Evolutionary conservation across 2,329 filamentous ascomycete species (phyloP).

Genomic region (Aschersonia sp.): DNA sequence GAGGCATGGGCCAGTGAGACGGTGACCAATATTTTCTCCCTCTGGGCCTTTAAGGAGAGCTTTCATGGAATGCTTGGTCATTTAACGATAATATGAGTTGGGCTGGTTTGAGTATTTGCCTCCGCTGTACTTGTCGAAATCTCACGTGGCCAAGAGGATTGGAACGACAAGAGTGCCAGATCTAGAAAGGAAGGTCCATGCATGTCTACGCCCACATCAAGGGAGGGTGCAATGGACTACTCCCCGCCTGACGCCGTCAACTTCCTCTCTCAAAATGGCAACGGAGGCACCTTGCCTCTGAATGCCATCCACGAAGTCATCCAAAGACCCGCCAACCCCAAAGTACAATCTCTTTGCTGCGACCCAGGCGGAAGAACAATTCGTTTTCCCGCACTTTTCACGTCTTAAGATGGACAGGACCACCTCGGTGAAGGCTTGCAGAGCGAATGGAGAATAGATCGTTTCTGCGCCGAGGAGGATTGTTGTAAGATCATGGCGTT

Average conservation of each 20-base stretch:
- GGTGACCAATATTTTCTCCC: too few relatives aligned
- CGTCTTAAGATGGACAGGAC: slow-evolving; percentile 42
- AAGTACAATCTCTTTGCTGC: slow-evolving; percentile 74
- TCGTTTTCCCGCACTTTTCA: slow-evolving; percentile 17
- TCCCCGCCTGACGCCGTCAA: slow-evolving; percentile 44
- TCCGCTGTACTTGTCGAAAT: too few relatives aligned
- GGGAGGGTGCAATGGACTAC: slow-evolving; percentile 28
- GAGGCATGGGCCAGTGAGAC: too few relatives aligned
- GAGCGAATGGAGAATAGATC: slow-evolving; percentile 64
- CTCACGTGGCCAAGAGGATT: too few relatives aligned
- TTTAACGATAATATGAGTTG: not conserved
- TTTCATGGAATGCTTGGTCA: not conserved
- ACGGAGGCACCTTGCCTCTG: slow-evolving; percentile 32
- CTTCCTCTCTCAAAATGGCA: slow-evolving; percentile 39
- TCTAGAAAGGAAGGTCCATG: too few relatives aligned
- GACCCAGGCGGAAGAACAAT: slow-evolving; percentile 46
- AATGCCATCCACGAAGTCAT: slow-evolving; percentile 50
- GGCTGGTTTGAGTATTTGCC: too few relatives aligned
- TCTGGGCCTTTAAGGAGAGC: not conserved
- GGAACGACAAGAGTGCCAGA: too few relatives aligned
- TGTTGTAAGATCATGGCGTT: slow-evolving; percentile 12
- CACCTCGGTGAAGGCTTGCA: slow-evolving; percentile 53
- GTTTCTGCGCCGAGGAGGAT: slow-evolving; percentile 65
- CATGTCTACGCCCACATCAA: not conserved
- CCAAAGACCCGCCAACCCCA: slow-evolving; percentile 68